Evolutionary conservation across 2,329 filamentous ascomycete species (phyloP).

Genomic region (Dactylellina haptotyla): DNA sequence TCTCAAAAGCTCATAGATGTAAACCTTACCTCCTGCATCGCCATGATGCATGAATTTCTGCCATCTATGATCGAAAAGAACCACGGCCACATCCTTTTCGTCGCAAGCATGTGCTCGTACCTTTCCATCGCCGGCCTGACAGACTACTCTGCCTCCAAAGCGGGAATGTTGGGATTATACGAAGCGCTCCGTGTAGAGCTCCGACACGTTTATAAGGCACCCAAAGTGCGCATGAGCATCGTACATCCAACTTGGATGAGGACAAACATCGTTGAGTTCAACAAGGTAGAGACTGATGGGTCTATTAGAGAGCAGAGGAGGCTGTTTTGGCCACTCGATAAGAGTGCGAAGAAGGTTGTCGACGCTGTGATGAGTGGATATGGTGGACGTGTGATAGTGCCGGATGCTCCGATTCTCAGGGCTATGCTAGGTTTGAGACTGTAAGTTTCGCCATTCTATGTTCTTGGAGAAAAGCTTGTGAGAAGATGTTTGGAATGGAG

Average conservation of each 20-base stretch:
- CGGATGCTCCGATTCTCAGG: slow-evolving; percentile 15
- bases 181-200: slow-evolving; percentile 72
- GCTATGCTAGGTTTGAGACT: slow-evolving; percentile 25
- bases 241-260: slow-evolving; percentile 73
- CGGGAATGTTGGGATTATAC: slow-evolving; percentile 74
- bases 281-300: slow-evolving; percentile 12
- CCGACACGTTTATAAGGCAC: slow-evolving; percentile 70
- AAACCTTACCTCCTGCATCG: slow-evolving; percentile 75
- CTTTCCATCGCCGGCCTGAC: slow-evolving; percentile 71
- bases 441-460: not conserved
- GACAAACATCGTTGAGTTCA: slow-evolving; percentile 60
- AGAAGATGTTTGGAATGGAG: no score
- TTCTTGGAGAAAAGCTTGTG: no score
- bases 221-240: slow-evolving; percentile 71
- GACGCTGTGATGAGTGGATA: slow-evolving; percentile 34
- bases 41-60: slow-evolving; percentile 73
- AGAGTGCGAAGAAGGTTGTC: slow-evolving; percentile 17
- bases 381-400: slow-evolving; percentile 36
- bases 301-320: slow-evolving; percentile 8
- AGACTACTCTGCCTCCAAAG: slow-evolving; percentile 75
- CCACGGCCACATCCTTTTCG: slow-evolving; percentile 77
- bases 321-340: slow-evolving; percentile 28
- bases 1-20: slow-evolving; percentile 68
- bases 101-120: slow-evolving; percentile 73
- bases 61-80: slow-evolving; percentile 71